Percentiles rank a stretch among this genome's conserved stretches.
phyloP scores from a whole-genome alignment of 2,329 filamentous ascomycete species.

The Fusarium incarnatum region DNA sequence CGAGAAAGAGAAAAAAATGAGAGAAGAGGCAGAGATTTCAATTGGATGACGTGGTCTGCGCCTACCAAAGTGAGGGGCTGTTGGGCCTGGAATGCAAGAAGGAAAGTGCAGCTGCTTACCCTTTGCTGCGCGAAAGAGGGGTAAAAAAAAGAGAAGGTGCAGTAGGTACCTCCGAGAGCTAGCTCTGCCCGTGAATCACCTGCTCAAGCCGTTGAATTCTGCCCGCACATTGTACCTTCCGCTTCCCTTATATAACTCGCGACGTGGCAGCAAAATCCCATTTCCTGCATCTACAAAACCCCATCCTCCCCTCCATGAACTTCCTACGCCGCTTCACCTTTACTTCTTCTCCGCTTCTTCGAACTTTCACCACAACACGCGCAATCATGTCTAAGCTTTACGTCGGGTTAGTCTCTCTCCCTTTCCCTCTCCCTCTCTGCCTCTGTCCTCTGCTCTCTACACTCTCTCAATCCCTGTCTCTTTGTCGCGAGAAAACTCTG shows the following conservation, averaged over 20 bases:
- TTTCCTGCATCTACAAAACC: constrained; percentile 1
- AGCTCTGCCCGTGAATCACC: neutral
- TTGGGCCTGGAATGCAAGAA: neutral
- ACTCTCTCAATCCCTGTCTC: neutral
- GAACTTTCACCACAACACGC: constrained; percentile 3
- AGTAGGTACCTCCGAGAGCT: neutral
- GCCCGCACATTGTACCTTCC: neutral
- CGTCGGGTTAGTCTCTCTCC: neutral
- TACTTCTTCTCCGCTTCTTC: neutral
- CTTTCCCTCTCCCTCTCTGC: no score
- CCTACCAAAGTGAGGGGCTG: neutral
- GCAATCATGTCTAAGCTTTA: constrained; percentile 11
- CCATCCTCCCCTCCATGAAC: neutral
- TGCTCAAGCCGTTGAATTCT: neutral
- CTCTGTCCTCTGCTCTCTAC: neutral
- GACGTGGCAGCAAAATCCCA: neutral
- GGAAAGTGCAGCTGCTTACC: neutral
- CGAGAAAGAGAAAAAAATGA: neutral
- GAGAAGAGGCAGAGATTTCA: neutral
- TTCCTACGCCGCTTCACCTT: neutral
- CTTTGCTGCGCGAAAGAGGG: neutral
- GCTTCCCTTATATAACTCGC: neutral
- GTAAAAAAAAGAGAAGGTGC: neutral
- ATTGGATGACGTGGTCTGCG: constrained; percentile 3
- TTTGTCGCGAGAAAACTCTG: neutral